Evolutionary conservation across 2,329 filamentous ascomycete species (phyloP), one percentile per base, ranked within the genome.

Genomic region (Didymella lethalis): DNA sequence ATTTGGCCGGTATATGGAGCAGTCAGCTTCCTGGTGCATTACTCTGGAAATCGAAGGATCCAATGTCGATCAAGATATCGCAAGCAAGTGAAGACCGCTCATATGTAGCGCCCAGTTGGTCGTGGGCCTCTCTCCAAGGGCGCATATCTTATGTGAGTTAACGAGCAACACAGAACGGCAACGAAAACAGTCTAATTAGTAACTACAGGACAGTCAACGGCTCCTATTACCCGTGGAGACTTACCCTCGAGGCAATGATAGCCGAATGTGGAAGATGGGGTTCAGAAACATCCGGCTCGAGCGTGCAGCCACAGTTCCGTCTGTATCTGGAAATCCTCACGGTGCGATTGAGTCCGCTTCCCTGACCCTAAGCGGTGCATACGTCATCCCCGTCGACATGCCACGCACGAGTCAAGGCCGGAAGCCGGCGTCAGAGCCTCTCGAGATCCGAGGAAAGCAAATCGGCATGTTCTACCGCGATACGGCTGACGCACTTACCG

Each of bases 51-150:
- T 11, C 23, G 2, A 18, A 11, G 7, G 55, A 53, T 14, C 4
- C 5, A 3, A 2, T 34, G 11, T 10, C 31, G 4, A 34, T 34
- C 4, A 12, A 34, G 12, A 34, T 14, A 12, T 34, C 31, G 12
- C 2, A 32, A 7, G 54, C 47, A 0, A 7, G 16, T 7, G 40
- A 31, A 43, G 4, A 47, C 11, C 5, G 4, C 4, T 32, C 20
- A 0, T 58, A 58, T 11, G 18, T 26, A 10, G 55, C 55, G 3
- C 55, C 55, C 2, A 29, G 16, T 0, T 58, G 55, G 55, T 58
- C 55, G 0, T 58, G 55, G 55, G 55, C 55, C 6, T 58, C 55
- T 2, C 7, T 52, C 0, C 5, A 28, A 20, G 55, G 55, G 4
- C 26, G 41, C 0, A 20, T 58, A 1, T 29, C 48, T 12, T 58